Percentiles rank a stretch among this genome's conserved stretches.
Evolutionary conservation across 1,284 basidiomycete genomes (phyloP).

Genomic region (Cryptococcus hybrid): DNA sequence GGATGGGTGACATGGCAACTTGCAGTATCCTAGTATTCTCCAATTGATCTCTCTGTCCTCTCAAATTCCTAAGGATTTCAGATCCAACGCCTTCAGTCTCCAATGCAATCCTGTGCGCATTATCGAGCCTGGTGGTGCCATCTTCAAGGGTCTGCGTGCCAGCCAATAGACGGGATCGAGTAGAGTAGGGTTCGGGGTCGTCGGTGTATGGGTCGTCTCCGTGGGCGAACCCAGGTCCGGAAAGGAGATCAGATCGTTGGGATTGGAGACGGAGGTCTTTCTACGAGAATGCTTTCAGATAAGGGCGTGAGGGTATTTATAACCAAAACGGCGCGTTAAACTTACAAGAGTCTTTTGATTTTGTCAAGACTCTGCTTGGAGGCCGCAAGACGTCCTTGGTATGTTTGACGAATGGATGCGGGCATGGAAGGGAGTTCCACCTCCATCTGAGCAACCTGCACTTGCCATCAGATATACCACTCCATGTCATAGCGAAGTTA

Average conservation of each 20-base stretch:
- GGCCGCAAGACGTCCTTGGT: slow-evolving; percentile 67
- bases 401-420: slow-evolving; percentile 70
- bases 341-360: slow-evolving; percentile 69
- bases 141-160: slow-evolving; percentile 74
- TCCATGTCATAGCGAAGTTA: neutral
- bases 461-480: neutral
- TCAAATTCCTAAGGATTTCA: slow-evolving; percentile 82
- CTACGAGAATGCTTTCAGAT: slow-evolving; percentile 28
- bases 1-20: slow-evolving; percentile 1
- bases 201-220: slow-evolving; percentile 70
- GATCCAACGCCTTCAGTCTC: slow-evolving; percentile 96
- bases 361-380: slow-evolving; percentile 70
- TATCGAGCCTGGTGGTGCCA: slow-evolving; percentile 76
- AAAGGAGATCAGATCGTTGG: slow-evolving; percentile 52
- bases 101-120: slow-evolving; percentile 87
- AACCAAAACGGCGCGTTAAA: slow-evolving; percentile 2
- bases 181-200: slow-evolving; percentile 44
- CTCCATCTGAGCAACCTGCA: slow-evolving; percentile 96
- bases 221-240: slow-evolving; percentile 56
- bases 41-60: slow-evolving; percentile 90
- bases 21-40: slow-evolving; percentile 76
- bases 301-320: neutral
- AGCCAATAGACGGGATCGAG: slow-evolving; percentile 73
- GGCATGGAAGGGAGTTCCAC: slow-evolving; percentile 98
- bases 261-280: slow-evolving; percentile 48